Conservation (phyloP, 2,329 filamentous ascomycete genomes). For the Botrytis byssoidea region DNA sequence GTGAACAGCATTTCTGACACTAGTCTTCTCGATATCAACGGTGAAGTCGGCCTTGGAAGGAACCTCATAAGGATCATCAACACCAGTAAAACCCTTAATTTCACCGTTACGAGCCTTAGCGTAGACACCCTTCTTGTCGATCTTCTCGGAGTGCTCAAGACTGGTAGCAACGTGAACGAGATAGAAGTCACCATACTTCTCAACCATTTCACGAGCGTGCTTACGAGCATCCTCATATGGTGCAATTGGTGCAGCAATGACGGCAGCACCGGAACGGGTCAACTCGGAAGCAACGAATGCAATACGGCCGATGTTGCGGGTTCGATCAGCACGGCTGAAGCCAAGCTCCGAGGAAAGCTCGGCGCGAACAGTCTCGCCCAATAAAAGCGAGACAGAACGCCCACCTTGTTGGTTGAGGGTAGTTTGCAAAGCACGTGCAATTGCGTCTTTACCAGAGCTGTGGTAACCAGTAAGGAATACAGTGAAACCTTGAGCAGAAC, state of each 20-base stretch:
- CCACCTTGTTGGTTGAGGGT: constrained; percentile 98
- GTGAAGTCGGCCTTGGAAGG: constrained; percentile 79
- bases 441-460: constrained; percentile 95
- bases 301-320: constrained; percentile 93
- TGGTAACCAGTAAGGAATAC: constrained; percentile 96
- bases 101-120: constrained; percentile 78
- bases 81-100: constrained; percentile 97
- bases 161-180: constrained; percentile 92
- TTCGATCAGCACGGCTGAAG: constrained; percentile 88
- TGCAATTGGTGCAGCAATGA: constrained; percentile 94
- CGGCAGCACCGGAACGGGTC: constrained; percentile 86
- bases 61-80: constrained; percentile 93
- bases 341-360: constrained; percentile 94
- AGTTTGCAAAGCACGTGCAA: constrained; percentile 91
- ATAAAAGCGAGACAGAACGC: constrained; percentile 86
- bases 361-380: constrained; percentile 91
- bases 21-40: constrained; percentile 83
- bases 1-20: constrained; percentile 89
- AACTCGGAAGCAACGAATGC: constrained; percentile 95
- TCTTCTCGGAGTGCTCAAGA: constrained; percentile 91
- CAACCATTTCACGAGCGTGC: constrained; percentile 78
- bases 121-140: constrained; percentile 90
- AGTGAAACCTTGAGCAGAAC: constrained; percentile 92
- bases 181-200: constrained; percentile 89
- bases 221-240: constrained; percentile 79